Conservation (phyloP, 2,329 filamentous ascomycete genomes). For the Penicillium sp. region DNA sequence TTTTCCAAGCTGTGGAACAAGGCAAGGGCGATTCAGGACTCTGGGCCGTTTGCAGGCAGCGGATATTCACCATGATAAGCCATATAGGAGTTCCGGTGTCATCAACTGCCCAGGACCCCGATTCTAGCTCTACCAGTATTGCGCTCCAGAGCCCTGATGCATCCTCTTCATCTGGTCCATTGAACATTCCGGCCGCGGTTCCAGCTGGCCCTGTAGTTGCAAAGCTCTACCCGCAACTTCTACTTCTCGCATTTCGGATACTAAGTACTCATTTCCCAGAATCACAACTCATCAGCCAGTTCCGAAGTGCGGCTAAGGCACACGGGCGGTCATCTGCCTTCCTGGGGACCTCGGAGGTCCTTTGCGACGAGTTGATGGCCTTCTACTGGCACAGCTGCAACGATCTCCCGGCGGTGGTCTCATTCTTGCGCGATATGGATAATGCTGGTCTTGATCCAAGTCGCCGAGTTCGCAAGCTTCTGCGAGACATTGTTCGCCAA, state of each 20-base stretch:
- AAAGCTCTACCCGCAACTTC: slow-evolving; percentile 42
- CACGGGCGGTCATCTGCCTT: slow-evolving; percentile 44
- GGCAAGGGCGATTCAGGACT: slow-evolving; percentile 36
- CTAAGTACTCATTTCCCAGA: slow-evolving; percentile 42
- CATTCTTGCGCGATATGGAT: slow-evolving; percentile 46
- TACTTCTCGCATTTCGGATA: slow-evolving; percentile 42
- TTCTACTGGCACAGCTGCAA: slow-evolving; percentile 45
- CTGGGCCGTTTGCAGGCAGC: slow-evolving; percentile 41
- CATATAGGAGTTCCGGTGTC: slow-evolving; percentile 22
- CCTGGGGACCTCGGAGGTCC: slow-evolving; percentile 41
- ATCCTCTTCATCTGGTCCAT: slow-evolving; percentile 3
- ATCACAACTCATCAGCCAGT: slow-evolving; percentile 41
- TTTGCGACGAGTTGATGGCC: slow-evolving; percentile 47
- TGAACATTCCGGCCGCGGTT: slow-evolving; percentile 34
- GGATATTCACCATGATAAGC: slow-evolving; percentile 40
- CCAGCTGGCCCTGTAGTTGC: slow-evolving; percentile 34
- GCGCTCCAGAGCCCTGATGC: neutral
- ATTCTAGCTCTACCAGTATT: neutral
- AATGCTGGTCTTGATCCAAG: slow-evolving; percentile 41
- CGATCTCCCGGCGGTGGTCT: slow-evolving; percentile 41
- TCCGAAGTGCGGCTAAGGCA: slow-evolving; percentile 41
- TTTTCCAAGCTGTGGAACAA: slow-evolving; percentile 28
- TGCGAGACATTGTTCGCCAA: slow-evolving; percentile 32
- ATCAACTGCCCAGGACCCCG: neutral
- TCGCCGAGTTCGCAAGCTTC: slow-evolving; percentile 31